These are phyloP conservation scores for Lagenidium giganteum DNA, from an alignment of 352 stramenopile species.

Conservation along the genomic window DNA sequence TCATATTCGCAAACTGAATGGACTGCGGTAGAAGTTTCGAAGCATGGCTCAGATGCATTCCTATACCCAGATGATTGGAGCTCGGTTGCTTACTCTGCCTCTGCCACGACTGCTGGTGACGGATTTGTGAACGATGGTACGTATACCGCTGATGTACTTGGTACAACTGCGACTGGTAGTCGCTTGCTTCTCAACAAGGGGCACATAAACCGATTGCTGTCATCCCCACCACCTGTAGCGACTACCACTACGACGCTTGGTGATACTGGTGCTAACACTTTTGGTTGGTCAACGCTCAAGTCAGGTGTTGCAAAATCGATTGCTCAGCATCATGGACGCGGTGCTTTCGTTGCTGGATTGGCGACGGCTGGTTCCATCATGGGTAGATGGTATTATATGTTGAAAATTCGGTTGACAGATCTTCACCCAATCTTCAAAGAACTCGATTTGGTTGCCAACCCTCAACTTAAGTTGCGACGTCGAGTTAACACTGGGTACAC, in stretches of 20 bases:
- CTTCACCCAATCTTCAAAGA: conserved; percentile 15
- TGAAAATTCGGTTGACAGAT: conserved; percentile 19
- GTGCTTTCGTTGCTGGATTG: conserved; percentile 4
- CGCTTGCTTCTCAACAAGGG: too few species aligned
- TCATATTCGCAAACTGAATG: conserved; percentile 23
- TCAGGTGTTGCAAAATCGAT: too few species aligned
- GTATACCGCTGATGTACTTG: not conserved
- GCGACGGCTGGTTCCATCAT: conserved; percentile 6
- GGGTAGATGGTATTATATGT: conserved; percentile 13
- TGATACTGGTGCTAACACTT: too few species aligned
- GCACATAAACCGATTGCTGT: too few species aligned
- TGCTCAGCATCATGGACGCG: too few species aligned
- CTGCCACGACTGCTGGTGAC: conserved; percentile 8
- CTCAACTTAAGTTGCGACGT: too few species aligned
- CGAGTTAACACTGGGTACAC: too few species aligned
- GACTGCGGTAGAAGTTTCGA: conserved; percentile 13
- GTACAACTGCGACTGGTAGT: not conserved
- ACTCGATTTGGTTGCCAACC: conserved; percentile 13
- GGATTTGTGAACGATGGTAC: conserved; percentile 13
- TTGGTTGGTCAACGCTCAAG: too few species aligned
- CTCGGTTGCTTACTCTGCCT: conserved; percentile 2
- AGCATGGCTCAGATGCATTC: conserved; percentile 24
- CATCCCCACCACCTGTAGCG: too few species aligned
- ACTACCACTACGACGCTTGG: too few species aligned
- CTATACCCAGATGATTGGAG: conserved; percentile 18